These are phyloP conservation scores for Aspergillus hortae DNA, from an alignment of 2,329 filamentous ascomycete genomes.

Conservation along the genomic window DNA sequence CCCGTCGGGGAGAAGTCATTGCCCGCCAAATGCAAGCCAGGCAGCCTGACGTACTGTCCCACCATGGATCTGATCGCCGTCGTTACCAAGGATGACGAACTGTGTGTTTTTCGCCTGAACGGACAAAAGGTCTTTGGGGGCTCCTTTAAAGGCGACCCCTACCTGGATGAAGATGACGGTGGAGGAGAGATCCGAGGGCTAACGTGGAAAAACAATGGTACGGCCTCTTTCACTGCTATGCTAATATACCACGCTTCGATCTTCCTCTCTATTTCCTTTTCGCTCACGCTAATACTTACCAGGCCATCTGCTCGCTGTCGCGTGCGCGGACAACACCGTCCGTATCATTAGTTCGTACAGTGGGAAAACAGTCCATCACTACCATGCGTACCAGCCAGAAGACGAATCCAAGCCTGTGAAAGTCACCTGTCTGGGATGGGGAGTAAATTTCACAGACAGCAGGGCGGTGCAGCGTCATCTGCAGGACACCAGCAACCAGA, in stretches of 20 bases:
- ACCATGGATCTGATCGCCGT: slow-evolving; percentile 78
- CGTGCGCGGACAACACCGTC: slow-evolving; percentile 76
- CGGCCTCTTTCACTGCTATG: slow-evolving; percentile 13
- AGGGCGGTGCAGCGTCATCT: slow-evolving; percentile 42
- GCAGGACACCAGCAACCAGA: slow-evolving; percentile 27
- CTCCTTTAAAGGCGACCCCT: slow-evolving; percentile 36
- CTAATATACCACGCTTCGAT: neutral
- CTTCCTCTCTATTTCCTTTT: neutral
- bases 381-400: slow-evolving; percentile 36
- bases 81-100: slow-evolving; percentile 62
- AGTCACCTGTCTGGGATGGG: slow-evolving; percentile 53
- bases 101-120: slow-evolving; percentile 75
- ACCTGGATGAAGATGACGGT: slow-evolving; percentile 42
- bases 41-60: slow-evolving; percentile 70
- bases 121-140: slow-evolving; percentile 65
- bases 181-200: slow-evolving; percentile 43
- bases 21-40: slow-evolving; percentile 40
- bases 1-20: slow-evolving; percentile 40
- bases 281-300: neutral
- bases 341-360: slow-evolving; percentile 75
- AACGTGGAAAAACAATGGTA: slow-evolving; percentile 67
- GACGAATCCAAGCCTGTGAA: slow-evolving; percentile 16
- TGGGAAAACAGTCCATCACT: slow-evolving; percentile 74
- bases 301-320: slow-evolving; percentile 70
- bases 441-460: slow-evolving; percentile 52